phyloP scores from a whole-genome alignment of 2,329 filamentous ascomycete genomes.

The Verticillium zaregamsianum region DNA sequence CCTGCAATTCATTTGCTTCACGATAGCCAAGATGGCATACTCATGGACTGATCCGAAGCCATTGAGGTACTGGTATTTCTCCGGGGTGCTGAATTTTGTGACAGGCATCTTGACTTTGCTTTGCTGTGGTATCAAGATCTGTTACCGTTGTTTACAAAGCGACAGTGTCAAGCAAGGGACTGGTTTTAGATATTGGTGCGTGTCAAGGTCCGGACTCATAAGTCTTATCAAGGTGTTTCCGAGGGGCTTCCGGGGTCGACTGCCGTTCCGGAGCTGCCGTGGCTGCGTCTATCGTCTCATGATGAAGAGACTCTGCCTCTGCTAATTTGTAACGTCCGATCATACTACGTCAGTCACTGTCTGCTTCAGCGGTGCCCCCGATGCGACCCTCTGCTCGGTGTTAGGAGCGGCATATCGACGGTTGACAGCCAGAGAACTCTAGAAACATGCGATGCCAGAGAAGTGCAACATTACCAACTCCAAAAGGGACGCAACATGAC shows the following conservation, averaged over 20 bases:
- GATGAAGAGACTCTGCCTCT: no score
- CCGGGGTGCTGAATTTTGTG: slow-evolving; percentile 27
- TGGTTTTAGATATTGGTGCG: not conserved
- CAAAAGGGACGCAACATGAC: no score
- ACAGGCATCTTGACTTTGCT: slow-evolving; percentile 24
- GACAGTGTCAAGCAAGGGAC: not conserved
- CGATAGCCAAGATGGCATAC: slow-evolving; percentile 33
- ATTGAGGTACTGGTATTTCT: slow-evolving; percentile 60
- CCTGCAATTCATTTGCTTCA: slow-evolving; percentile 5
- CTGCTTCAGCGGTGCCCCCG: no score
- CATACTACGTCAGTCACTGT: no score
- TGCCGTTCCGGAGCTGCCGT: not conserved
- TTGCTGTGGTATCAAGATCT: not conserved
- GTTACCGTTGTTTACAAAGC: not conserved
- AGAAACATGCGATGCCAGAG: no score
- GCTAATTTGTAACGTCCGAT: not conserved
- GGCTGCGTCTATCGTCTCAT: not conserved
- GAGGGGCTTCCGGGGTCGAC: not conserved
- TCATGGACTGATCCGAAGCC: slow-evolving; percentile 68
- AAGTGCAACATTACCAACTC: no score
- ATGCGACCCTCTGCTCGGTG: no score
- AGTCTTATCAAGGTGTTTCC: not conserved
- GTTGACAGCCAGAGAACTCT: no score
- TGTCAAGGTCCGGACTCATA: not conserved
- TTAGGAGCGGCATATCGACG: no score